Base-by-base conservation (phyloP, 1,284 basidiomycete species). In the Cryptococcus sp. region DNA sequence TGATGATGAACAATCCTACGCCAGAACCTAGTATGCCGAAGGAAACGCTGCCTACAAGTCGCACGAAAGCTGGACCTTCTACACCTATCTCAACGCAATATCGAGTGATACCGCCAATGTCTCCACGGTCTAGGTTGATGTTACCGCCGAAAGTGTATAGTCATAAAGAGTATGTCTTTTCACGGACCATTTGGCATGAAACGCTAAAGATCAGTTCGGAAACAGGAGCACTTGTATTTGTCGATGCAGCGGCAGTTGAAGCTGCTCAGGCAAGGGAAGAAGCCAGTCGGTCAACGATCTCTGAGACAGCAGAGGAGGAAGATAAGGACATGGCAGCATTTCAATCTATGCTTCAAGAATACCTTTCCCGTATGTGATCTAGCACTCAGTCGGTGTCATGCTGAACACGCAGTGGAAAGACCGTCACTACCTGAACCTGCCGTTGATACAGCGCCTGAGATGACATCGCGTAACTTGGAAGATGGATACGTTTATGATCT, bases 401-500 rank as follows among this genome's bases (percentile, higher is more conserved):
- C n/a, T n/a, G n/a, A n/a, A n/a, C n/a, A n/a, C n/a, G n/a, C n/a
- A n/a, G n/a, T n/a, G n/a, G n/a, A n/a, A n/a, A n/a, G n/a, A n/a
- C n/a, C n/a, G n/a, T n/a, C n/a, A n/a, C n/a, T n/a, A n/a, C n/a
- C n/a, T n/a, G n/a, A n/a, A n/a, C n/a, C n/a, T n/a, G n/a, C n/a
- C n/a, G n/a, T n/a, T n/a, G n/a, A n/a, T n/a, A n/a, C n/a, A n/a
- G n/a, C n/a, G n/a, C n/a, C n/a, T n/a, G n/a, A 16, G 32, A 9
- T 16, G 32, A 34, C 16, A 9, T 34, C 32, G 32, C 32, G 16
- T 34, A 34, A 34, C 32, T 16, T 34, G 32, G 32, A 34, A 22
- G 72, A 68, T 16, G 69, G 72, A 56, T 76, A 70, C 55, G 75
- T 76, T 10, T 76, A 76, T 49, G 75, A 76, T 57, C 57, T 76